These are phyloP conservation scores for Melampsora larici-populina DNA, from an alignment of 1,284 basidiomycete species.

Conservation along the genomic window DNA sequence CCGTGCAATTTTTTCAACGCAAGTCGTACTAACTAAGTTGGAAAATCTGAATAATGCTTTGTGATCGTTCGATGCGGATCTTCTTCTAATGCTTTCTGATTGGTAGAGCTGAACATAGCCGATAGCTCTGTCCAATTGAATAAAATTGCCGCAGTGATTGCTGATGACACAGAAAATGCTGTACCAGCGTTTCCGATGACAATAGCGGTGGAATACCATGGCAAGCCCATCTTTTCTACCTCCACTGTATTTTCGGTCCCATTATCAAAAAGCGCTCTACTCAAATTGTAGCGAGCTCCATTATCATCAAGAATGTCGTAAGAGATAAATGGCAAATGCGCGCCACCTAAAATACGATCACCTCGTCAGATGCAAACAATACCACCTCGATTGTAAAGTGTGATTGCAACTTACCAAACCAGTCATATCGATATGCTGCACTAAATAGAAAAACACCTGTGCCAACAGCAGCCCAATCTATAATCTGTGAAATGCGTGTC, in stretches of 20 bases:
- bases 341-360: not conserved
- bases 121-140: conserved; percentile 19
- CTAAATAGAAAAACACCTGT: conserved; percentile 33
- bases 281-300: conserved; percentile 27
- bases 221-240: conserved; percentile 26
- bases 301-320: conserved; percentile 23
- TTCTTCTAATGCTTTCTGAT: not conserved
- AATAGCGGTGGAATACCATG: conserved; percentile 7
- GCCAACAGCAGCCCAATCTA: conserved; percentile 24
- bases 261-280: conserved; percentile 6
- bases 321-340: conserved; percentile 36
- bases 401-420: conserved; percentile 25
- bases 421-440: conserved; percentile 39
- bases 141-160: conserved; percentile 14
- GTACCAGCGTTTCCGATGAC: conserved; percentile 14
- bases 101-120: not conserved
- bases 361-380: not conserved
- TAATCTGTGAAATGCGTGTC: conserved; percentile 7
- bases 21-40: not conserved
- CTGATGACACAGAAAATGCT: conserved; percentile 30
- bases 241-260: conserved; percentile 19
- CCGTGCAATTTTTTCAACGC: not conserved
- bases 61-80: not conserved
- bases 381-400: not conserved
- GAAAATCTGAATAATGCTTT: not conserved